Base-by-base conservation (phyloP, 148 eudicot genomes). In the Silene latifolia region DNA sequence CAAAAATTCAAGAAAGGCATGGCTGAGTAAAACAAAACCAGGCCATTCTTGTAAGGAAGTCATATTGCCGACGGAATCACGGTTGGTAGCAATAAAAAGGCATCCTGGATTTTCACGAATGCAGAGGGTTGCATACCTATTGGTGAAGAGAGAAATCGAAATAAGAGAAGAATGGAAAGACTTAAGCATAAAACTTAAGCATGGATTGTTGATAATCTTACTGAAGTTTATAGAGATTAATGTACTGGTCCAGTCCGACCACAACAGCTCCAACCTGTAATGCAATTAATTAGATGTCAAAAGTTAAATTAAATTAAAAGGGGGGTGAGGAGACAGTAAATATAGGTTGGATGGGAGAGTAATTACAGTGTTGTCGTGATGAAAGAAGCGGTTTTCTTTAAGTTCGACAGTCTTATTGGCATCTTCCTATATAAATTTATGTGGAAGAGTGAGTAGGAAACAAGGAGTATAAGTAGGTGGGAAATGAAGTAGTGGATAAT, bases 41-140 rank as follows among this genome's bases (percentile, higher is more conserved):
- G 99, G 93, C 97, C 97, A 95, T 80, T 95, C 97, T 87, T 95
- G 99, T 75, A 87, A 81, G 83, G 89, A 86, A 68, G 97, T 95
- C 88, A 95, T 87, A 80, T 95, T 85, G 25, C 95, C 97, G 57
- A 89, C 90, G 17, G 99, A 86, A 86, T 95, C 99, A 25, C 96
- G 89, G 65, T 95, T 92, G 66, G 93, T 90, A 47, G 99, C 99
- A 78, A 95, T 85, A 76, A 95, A 95, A 59, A 95, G 83, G 88
- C 99, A 95, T 74, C 93, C 99, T 24, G 97, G 99, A 83, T 92
- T 95, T 79, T 92, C 90, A 67, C 99, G 92, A 77, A 95, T 87
- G 74, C 99, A 95, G 29, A 95, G 93, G 42, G 99, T 92, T 39
- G 90, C 97, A 82, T 95, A 95, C 91, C 97, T 95, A 79, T 70